These are phyloP conservation scores for Kwoniella bestiolae DNA, from an alignment of 768 basidiomycete genomes.

Conservation along the genomic window DNA sequence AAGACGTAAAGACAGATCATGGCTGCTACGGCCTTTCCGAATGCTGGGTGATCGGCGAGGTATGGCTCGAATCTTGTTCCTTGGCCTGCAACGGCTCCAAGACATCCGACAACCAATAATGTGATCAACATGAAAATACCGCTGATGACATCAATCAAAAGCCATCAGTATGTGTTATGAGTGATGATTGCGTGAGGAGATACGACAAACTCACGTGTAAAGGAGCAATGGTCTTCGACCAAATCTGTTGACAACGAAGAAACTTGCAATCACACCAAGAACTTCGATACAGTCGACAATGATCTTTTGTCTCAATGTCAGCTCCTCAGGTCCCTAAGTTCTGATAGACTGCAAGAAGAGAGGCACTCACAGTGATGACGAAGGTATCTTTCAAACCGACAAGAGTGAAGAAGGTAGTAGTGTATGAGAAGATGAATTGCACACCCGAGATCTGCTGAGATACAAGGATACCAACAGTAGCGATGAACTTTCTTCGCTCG, in stretches of 20 bases:
- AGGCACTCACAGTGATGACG: slow-evolving; percentile 41
- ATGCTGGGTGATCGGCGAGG: slow-evolving; percentile 30
- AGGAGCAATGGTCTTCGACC: slow-evolving; percentile 52
- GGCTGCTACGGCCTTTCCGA: slow-evolving; percentile 52
- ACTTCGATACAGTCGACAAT: slow-evolving; percentile 51
- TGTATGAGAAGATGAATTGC: slow-evolving; percentile 53
- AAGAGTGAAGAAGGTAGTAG: slow-evolving; percentile 46
- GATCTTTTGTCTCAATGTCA: slow-evolving; percentile 20
- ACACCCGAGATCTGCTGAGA: slow-evolving; percentile 57
- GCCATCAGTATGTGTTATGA: not conserved
- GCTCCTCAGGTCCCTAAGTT: not conserved
- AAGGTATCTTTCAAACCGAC: slow-evolving; percentile 49
- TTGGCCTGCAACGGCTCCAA: slow-evolving; percentile 50
- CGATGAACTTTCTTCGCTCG: slow-evolving; percentile 52
- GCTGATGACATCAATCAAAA: not conserved
- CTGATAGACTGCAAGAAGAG: not conserved
- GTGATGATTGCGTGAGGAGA: not conserved
- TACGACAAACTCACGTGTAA: slow-evolving; percentile 35
- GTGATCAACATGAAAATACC: slow-evolving; percentile 54
- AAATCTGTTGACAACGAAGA: slow-evolving; percentile 53
- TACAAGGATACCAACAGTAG: slow-evolving; percentile 55
- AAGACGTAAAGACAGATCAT: slow-evolving; percentile 56
- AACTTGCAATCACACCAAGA: slow-evolving; percentile 46
- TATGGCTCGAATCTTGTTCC: slow-evolving; percentile 36
- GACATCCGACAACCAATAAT: slow-evolving; percentile 49